Evolutionary conservation across 2,329 filamentous ascomycete genomes (phyloP), one percentile per base, ranked within the genome.

Genomic region (Beauveria australis): DNA sequence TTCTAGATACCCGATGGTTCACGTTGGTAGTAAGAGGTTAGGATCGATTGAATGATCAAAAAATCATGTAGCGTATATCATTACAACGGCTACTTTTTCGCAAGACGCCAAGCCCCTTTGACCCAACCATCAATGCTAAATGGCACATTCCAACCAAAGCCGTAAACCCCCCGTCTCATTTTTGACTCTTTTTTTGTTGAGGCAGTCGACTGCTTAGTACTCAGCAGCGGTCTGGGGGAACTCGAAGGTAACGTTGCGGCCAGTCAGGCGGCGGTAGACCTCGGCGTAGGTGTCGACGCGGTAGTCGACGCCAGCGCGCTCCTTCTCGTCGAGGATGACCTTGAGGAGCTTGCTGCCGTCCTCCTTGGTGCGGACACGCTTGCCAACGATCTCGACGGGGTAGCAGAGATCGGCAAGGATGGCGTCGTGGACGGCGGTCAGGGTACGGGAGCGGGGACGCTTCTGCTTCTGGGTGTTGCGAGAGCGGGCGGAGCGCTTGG

Each of bases 261-360:
- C 94, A 66, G 94, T 99, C 76, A 99, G 84, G 75, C 91, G 89
- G 81, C 92, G 91, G 90, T 99, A 99, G 77, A 99, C 94, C 88
- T 99, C 94, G 68, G 91, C 91, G 87, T 99, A 99, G 78, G 93
- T 97, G 82, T 99, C 94, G 72, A 99, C 91, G 79, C 94, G 88
- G 89, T 97, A 97, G 86, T 99, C 94, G 72, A 99, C 93, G 79
- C 92, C 92, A 75, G 92, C 93, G 74, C 92, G 91, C 90, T 99
- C 94, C 91, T 99, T 99, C 90, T 97, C 94, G 80, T 99, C 94
- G 64, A 99, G 88, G 76, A 99, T 86, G 78, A 99, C 91, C 90
- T 99, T 99, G 81, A 97, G 88, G 77, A 91, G 82, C 90, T 97
- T 97, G 88, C 85, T 88, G 79, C 92, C 92, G 81, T 99, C 94